Conservation (phyloP, 306 rosid genomes). For the Myrica gale region DNA sequence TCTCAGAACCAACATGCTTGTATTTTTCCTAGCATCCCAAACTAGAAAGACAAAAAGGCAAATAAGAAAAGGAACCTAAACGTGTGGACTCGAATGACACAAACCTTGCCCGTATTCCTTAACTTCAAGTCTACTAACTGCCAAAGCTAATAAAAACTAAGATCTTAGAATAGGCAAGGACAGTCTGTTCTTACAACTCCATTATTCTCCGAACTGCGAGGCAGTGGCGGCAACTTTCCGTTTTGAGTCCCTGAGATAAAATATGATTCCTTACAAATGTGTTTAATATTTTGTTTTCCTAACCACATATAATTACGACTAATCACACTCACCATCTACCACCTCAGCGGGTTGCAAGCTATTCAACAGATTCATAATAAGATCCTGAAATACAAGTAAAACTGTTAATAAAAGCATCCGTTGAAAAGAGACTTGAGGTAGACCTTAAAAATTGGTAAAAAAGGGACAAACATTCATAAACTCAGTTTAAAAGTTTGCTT, state of each 20-base stretch:
- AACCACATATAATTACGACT: slow-evolving; percentile 15
- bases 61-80: background rate
- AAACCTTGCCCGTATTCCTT: background rate
- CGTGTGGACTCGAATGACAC: background rate
- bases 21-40: background rate
- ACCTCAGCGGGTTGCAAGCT: slow-evolving; percentile 73
- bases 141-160: slow-evolving; percentile 2
- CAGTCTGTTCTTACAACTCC: slow-evolving; percentile 62
- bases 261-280: slow-evolving; percentile 24
- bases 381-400: slow-evolving; percentile 63
- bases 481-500: slow-evolving; percentile 17
- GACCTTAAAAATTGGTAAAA: slow-evolving; percentile 15
- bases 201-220: slow-evolving; percentile 76
- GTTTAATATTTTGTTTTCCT: slow-evolving; percentile 15
- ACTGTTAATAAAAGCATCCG: slow-evolving; percentile 25
- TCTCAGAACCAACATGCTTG: background rate
- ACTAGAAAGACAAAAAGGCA: background rate
- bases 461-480: slow-evolving; percentile 23
- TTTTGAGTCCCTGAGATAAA: slow-evolving; percentile 69
- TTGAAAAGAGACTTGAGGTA: slow-evolving; percentile 14
- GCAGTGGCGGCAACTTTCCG: slow-evolving; percentile 85
- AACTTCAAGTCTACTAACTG: background rate
- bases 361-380: slow-evolving; percentile 64
- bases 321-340: slow-evolving; percentile 65
- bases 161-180: background rate